Percentiles rank a stretch among this genome's conserved stretches.
Evolutionary conservation across 768 basidiomycete species (phyloP).

Genomic region (Mrakia frigida): DNA sequence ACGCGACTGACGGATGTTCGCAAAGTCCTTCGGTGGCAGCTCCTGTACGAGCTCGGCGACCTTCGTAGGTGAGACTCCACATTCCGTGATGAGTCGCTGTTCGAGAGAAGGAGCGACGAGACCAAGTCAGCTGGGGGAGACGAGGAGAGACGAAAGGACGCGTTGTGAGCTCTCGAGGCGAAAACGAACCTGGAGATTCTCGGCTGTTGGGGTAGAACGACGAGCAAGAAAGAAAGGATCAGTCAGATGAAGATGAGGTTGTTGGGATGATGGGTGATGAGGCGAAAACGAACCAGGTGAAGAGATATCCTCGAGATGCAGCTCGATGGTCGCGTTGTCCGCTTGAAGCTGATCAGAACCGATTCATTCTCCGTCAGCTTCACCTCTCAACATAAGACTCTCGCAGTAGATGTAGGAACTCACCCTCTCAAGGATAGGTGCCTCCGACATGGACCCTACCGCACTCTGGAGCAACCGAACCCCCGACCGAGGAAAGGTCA

Average conservation of each 20-base stretch:
- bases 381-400: background rate
- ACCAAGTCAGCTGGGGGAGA: too few species aligned
- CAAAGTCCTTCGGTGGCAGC: slow-evolving; percentile 68
- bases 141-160: background rate
- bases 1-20: slow-evolving; percentile 73
- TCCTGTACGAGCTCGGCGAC: slow-evolving; percentile 84
- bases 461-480: slow-evolving; percentile 21
- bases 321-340: slow-evolving; percentile 30
- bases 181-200: slow-evolving; percentile 27
- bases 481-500: background rate
- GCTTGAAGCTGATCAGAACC: slow-evolving; percentile 19
- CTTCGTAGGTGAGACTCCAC: slow-evolving; percentile 84
- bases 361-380: background rate
- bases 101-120: slow-evolving; percentile 39
- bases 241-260: background rate
- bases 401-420: background rate
- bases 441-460: slow-evolving; percentile 32
- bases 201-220: background rate
- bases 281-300: background rate
- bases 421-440: slow-evolving; percentile 30
- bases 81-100: slow-evolving; percentile 80
- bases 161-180: background rate
- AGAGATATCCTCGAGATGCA: slow-evolving; percentile 30
- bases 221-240: too few species aligned
- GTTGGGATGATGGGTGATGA: background rate